Conservation (phyloP, 106 monocot genomes). For the Gastrodia elata region DNA sequence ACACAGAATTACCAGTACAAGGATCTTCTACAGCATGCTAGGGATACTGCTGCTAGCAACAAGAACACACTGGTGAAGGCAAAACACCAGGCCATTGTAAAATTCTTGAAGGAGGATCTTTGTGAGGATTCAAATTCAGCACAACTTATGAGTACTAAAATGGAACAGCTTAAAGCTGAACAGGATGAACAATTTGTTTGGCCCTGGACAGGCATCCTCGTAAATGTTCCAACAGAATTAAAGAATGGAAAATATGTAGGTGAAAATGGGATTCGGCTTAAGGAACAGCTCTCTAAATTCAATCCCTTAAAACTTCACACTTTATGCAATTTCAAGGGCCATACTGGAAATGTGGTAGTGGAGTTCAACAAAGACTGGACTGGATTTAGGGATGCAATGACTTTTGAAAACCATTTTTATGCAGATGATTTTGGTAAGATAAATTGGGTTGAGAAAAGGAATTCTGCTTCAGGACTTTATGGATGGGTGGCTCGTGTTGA, state of each 20-base stretch:
- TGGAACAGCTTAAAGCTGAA: slow-evolving; percentile 12
- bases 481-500: slow-evolving; percentile 69
- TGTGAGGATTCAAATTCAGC: slow-evolving; percentile 5
- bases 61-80: slow-evolving; percentile 34
- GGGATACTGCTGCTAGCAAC: slow-evolving; percentile 28
- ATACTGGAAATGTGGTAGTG: slow-evolving; percentile 56
- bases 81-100: slow-evolving; percentile 44
- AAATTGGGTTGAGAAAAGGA: slow-evolving; percentile 24
- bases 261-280: slow-evolving; percentile 31
- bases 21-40: slow-evolving; percentile 61
- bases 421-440: slow-evolving; percentile 24
- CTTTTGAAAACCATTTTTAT: slow-evolving; percentile 57
- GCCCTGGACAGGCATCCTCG: slow-evolving; percentile 78
- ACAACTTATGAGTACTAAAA: slow-evolving; percentile 8
- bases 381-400: slow-evolving; percentile 62
- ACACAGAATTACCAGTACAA: slow-evolving; percentile 41
- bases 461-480: slow-evolving; percentile 20
- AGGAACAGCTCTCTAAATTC: slow-evolving; percentile 37
- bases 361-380: slow-evolving; percentile 64
- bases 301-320: slow-evolving; percentile 41
- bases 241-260: slow-evolving; percentile 35
- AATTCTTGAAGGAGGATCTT: slow-evolving; percentile 35
- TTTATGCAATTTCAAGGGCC: slow-evolving; percentile 43
- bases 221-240: slow-evolving; percentile 48
- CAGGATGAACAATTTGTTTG: slow-evolving; percentile 52